Percentiles rank a stretch among this genome's conserved stretches.
phyloP scores from a whole-genome alignment of 1,284 basidiomycete genomes.

The Phaffia rhodozyma region DNA sequence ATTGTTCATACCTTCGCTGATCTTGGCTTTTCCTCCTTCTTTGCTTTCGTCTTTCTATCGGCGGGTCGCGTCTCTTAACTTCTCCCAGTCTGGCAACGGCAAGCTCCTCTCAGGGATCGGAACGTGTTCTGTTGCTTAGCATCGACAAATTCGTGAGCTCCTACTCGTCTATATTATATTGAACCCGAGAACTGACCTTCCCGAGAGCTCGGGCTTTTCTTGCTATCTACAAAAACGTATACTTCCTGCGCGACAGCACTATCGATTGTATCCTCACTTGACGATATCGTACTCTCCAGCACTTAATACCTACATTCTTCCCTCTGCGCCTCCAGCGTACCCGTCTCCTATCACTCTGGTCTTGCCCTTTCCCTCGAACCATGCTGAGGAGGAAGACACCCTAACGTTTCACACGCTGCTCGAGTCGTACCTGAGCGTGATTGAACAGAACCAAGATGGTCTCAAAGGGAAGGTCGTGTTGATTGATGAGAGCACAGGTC shows the following conservation, averaged over 20 bases:
- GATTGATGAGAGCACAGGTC: conserved; percentile 59
- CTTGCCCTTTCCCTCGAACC: conserved; percentile 5
- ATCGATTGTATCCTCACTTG: conserved; percentile 6
- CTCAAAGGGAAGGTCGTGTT: conserved; percentile 42
- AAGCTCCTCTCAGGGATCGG: neutral
- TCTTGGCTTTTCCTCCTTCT: neutral
- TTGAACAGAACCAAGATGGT: conserved; percentile 1
- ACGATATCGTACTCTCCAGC: conserved; percentile 6
- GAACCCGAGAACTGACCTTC: neutral
- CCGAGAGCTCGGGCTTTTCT: neutral
- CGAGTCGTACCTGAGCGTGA: neutral
- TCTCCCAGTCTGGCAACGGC: too few species aligned
- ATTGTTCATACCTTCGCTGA: neutral
- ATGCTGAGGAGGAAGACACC: conserved; percentile 1
- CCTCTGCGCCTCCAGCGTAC: neutral
- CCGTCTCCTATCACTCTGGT: neutral
- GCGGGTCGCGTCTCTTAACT: neutral
- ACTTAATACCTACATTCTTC: conserved; percentile 15
- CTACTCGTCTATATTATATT: neutral
- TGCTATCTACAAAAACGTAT: neutral
- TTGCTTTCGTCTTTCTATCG: neutral
- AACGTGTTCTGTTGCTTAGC: conserved; percentile 7
- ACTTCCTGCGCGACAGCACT: neutral
- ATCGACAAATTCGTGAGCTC: conserved; percentile 10
- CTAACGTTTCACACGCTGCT: conserved; percentile 5